Conservation (phyloP, 1,284 basidiomycete genomes). For the Cerioporus squamosus region DNA sequence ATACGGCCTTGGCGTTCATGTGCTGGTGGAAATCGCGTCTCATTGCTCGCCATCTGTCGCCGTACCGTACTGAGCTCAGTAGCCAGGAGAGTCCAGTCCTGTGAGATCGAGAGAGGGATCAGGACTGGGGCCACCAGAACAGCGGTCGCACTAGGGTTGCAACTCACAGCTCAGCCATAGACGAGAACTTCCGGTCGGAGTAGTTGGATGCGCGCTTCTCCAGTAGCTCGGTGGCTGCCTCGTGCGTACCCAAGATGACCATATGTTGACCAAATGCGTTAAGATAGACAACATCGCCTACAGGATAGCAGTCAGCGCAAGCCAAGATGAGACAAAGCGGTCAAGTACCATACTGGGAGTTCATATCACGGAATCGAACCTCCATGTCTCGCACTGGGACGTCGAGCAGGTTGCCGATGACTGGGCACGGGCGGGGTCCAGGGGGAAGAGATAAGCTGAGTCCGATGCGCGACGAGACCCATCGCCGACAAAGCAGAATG, state of each 20-base stretch:
- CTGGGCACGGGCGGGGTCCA: neutral
- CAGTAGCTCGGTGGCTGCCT: slow-evolving; percentile 40
- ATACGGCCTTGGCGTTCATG: neutral
- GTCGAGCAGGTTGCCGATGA: neutral
- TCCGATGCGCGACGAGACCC: neutral
- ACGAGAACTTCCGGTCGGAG: slow-evolving; percentile 5
- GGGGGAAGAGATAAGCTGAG: neutral
- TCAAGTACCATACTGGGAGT: neutral
- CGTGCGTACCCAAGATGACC: slow-evolving; percentile 15
- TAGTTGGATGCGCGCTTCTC: slow-evolving; percentile 41
- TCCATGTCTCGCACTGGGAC: neutral
- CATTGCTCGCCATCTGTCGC: slow-evolving; percentile 3
- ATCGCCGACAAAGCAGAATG: neutral
- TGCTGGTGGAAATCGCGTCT: slow-evolving; percentile 7
- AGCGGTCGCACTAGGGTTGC: too few relatives aligned
- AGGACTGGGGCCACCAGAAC: too few relatives aligned
- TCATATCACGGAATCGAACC: neutral
- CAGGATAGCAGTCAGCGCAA: too few relatives aligned
- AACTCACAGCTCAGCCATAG: slow-evolving; percentile 8
- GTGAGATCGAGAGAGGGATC: too few relatives aligned
- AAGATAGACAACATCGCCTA: slow-evolving; percentile 16
- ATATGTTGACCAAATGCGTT: slow-evolving; percentile 8
- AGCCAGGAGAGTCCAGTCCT: slow-evolving; percentile 8
- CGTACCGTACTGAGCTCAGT: slow-evolving; percentile 5
- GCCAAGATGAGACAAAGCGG: neutral